Evolutionary conservation across 768 basidiomycete species (phyloP), one percentile per base, ranked within the genome.

Genomic region (Peribolospora baueri): DNA sequence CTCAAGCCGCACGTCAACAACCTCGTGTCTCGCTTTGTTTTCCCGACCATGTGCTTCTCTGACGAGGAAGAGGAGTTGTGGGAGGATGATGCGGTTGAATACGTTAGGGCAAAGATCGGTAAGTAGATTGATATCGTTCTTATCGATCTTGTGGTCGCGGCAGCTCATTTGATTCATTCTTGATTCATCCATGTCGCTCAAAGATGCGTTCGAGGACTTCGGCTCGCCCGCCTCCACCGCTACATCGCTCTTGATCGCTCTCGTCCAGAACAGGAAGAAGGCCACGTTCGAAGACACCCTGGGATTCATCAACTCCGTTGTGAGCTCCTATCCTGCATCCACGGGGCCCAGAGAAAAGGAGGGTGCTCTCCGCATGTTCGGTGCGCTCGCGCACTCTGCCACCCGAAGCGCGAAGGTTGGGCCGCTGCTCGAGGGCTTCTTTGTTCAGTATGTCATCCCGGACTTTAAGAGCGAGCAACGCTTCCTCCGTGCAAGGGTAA

Each of bases 31-130:
- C 73, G 71, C 43, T 86, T 87, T 61, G 78, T 82, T 14, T 90
- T 87, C 73, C 84, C 87, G 40, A 81, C 84, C 62, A 74, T 91
- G 38, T 81, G 77, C 25, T 87, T 88, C 70, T 81, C 77, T 37
- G 68, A 76, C 9, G 67, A 73, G 2, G 77, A 78, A 61, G 72
- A 77, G 61, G 73, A 77, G 47, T 70, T 81, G 4, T 90, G 85
- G 83, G 74, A 78, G 54, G 68, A 68, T n/a, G 87, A 91, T 64
- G 82, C 84, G 3, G 71, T 84, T 48, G 85, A 88, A 58, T 90
- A 82, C 63, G 70, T 86, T 54, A 76, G 84, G 5, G 71, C 77
- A 42, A 75, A 78, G 37, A 74, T 84, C 7, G 62, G 84, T 84
- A 58, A 52, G 73, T 65, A 39, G 7, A 25, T n/a, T 36, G 4